These are phyloP conservation scores for Camptophora hylomeconis DNA, from an alignment of 2,329 filamentous ascomycete genomes.

Conservation along the genomic window DNA sequence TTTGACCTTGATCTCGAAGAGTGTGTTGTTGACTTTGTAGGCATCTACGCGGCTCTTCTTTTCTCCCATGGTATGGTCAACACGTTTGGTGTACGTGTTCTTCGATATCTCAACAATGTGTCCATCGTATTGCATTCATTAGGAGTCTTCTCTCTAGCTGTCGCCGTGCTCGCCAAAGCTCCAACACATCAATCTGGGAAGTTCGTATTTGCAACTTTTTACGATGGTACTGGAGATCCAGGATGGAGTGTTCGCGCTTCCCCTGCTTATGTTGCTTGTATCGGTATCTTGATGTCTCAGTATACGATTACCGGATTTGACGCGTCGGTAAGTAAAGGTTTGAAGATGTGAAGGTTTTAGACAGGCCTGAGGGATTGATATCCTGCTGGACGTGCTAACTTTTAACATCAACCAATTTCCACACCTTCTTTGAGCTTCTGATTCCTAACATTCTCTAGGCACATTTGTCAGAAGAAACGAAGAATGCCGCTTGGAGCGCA, in stretches of 20 bases:
- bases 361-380: neutral
- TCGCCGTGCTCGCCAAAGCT: conserved; percentile 44
- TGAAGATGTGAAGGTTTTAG: neutral
- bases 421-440: too few relatives aligned
- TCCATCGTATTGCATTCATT: conserved; percentile 43
- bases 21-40: too few relatives aligned
- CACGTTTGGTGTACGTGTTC: conserved; percentile 43
- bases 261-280: conserved; percentile 41
- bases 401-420: too few relatives aligned
- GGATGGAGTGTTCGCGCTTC: conserved; percentile 43
- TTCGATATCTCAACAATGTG: conserved; percentile 44
- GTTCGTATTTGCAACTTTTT: conserved; percentile 42
- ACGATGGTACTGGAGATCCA: conserved; percentile 39
- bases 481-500: conserved; percentile 42
- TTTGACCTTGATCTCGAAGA: too few relatives aligned
- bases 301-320: conserved; percentile 35
- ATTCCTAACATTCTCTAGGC: conserved; percentile 24
- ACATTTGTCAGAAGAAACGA: conserved; percentile 45
- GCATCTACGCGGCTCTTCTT: conserved; percentile 47
- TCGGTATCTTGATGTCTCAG: conserved; percentile 41
- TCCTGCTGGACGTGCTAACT: conserved; percentile 45
- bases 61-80: conserved; percentile 43
- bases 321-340: too few relatives aligned
- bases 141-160: conserved; percentile 39
- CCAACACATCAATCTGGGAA: conserved; percentile 42